Base-by-base conservation (phyloP, 805 yeast genomes). In the Yarrowia divulgata region DNA sequence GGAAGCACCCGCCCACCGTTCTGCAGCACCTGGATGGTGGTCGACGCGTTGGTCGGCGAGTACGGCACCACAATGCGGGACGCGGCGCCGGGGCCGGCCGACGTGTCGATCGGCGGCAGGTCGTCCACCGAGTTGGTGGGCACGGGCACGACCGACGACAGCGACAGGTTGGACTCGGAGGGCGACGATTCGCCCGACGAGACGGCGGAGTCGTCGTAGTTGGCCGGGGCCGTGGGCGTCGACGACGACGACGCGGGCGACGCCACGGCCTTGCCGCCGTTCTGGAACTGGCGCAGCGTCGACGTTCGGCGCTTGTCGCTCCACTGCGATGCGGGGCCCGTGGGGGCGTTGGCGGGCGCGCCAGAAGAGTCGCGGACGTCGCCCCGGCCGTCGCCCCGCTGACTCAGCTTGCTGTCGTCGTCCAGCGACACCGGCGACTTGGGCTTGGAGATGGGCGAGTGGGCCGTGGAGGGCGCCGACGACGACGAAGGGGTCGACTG, bases 1-100 rank as follows among this genome's bases (percentile, higher is more conserved):
- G 83, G 83, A 66, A 81, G 72, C 45, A 77, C 78, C 40, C 80
- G 74, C 13, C 81, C 81, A 12, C 81, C 81, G 62, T 72, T 77
- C 71, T 79, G 81, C 70, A 79, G 73, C 46, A 77, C 79, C 68
- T 79, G 79, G 35, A 78, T 71, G 5, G 81, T 76, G 55, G 74
- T 75, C 14, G 73, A 72, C 46, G 75, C 74, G 67, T 75, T 75
- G 12, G 73, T 73, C 13, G 78, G 77, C 19, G 76, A 74, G 69
- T 75, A 76, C 9, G 77, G 76, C 19, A 76, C 76, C 32, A 76
- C 76, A 9, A 76, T 73, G 68, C 75, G 62, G 13, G 69, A 66
- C 2, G 69, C 69, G 12, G 60, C 69, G 19, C 62, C 69, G 4
- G 69, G 69, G 1, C 66, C 66, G 13, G 62, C 69, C 13, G 69